Conservation (phyloP, 345 rosid genomes). For the Balakata baccata region DNA sequence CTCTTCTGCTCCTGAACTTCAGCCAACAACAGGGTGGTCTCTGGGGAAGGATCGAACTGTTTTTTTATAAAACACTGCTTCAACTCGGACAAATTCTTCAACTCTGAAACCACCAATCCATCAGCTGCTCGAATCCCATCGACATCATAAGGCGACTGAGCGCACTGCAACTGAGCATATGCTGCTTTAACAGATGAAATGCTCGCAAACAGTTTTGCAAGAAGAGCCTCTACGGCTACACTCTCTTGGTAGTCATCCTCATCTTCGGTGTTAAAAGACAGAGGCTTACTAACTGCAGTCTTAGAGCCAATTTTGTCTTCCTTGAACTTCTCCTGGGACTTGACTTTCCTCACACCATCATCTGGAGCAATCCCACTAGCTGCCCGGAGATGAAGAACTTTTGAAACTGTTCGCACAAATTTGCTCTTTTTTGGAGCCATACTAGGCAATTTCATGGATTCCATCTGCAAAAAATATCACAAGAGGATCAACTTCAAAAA, state of each 20-base stretch:
- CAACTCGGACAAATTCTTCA: constrained; percentile 71
- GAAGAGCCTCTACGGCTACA: constrained; percentile 58
- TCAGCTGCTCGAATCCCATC: constrained; percentile 74
- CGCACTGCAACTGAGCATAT: constrained; percentile 71
- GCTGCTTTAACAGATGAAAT: constrained; percentile 69
- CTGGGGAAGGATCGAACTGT: constrained; percentile 62
- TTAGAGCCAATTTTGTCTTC: constrained; percentile 31
- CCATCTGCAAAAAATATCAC: constrained; percentile 49
- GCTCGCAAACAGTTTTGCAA: constrained; percentile 71
- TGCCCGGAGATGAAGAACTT: constrained; percentile 58
- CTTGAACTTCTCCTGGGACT: constrained; percentile 36
- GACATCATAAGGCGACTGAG: constrained; percentile 83
- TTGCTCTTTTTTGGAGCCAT: constrained; percentile 59
- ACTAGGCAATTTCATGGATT: constrained; percentile 54
- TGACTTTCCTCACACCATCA: constrained; percentile 43
- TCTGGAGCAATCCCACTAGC: constrained; percentile 62
- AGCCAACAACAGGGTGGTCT: constrained; percentile 48
- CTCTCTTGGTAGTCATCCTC: constrained; percentile 42
- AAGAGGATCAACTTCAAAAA: constrained; percentile 1
- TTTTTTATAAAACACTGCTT: constrained; percentile 74
- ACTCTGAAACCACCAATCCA: constrained; percentile 45
- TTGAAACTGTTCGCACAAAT: constrained; percentile 58
- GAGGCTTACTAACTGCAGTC: constrained; percentile 28
- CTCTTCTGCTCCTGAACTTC: constrained; percentile 77
- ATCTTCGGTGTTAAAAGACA: constrained; percentile 40